Evolutionary conservation across 352 stramenopile species (phyloP).

Genomic region (Thraustotheca clavata): DNA sequence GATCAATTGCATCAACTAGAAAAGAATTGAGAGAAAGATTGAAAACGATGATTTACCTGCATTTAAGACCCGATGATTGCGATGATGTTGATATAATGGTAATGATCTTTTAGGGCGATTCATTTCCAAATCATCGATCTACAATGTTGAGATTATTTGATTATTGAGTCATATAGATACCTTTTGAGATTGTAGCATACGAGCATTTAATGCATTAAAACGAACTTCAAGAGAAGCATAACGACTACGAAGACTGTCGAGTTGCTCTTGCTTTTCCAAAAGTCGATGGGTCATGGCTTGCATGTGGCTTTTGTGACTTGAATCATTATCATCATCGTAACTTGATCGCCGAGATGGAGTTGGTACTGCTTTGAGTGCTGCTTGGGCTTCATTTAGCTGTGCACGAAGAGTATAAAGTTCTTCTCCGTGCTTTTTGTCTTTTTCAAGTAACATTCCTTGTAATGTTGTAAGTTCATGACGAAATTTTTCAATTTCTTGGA

Average conservation of each 20-base stretch:
- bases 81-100: background rate
- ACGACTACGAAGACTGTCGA: slow-evolving; percentile 57
- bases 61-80: background rate
- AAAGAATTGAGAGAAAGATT: background rate
- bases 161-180: too few species aligned
- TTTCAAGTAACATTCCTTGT: slow-evolving; percentile 31
- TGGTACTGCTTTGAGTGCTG: slow-evolving; percentile 21
- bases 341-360: slow-evolving; percentile 16
- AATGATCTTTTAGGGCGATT: slow-evolving; percentile 30
- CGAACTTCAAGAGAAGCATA: slow-evolving; percentile 65
- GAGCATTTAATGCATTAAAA: slow-evolving; percentile 42
- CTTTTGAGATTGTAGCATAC: slow-evolving; percentile 63
- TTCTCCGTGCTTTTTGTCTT: slow-evolving; percentile 29
- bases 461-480: slow-evolving; percentile 43
- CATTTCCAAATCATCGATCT: slow-evolving; percentile 59
- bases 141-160: too few species aligned
- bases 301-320: slow-evolving; percentile 35
- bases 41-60: background rate
- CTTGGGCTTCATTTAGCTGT: background rate
- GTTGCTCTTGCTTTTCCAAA: slow-evolving; percentile 74
- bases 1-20: slow-evolving; percentile 34
- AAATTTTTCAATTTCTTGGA: slow-evolving; percentile 53
- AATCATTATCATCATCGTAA: slow-evolving; percentile 18
- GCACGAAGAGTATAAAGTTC: slow-evolving; percentile 15
- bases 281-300: slow-evolving; percentile 70